Base-by-base conservation (phyloP, 2,329 filamentous ascomycete species). In the Monosporascus sp. region DNA sequence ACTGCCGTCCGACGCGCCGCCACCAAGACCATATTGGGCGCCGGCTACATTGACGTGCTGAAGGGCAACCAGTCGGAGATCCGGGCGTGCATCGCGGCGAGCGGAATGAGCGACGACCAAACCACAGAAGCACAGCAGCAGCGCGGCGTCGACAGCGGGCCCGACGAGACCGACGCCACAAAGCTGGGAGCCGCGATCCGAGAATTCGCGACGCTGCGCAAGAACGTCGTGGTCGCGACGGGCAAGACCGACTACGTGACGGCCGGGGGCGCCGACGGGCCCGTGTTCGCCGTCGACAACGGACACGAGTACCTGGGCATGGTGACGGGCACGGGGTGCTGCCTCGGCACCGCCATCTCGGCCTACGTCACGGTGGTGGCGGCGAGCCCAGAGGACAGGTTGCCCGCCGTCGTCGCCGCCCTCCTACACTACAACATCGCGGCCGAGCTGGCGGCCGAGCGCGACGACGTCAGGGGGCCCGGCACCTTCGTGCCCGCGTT, bases 51-150 rank as follows among this genome's bases (percentile, higher is more conserved):
- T 63, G 84, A 90, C 68, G 77, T 97, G 43, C 92, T 97, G 71
- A 97, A 97, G 68, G 93, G 93, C 48, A 97, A 97, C 71, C 90
- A 95, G 67, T 85, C 87, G 51, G 94, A 97, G 70, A 91, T 97
- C 76, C 87, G 91, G 70, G 96, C 92, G 65, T 87, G 43, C 75
- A 79, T 44, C 57, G 66, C 57, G 45, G 60, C 56, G 41, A 52
- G 54, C 41, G 47, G 61, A 3, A 35, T 35, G 31, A 35, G 52
- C 14, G 56, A 76, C 2, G 22, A 18, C 43, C 14, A 22, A 7
- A 18, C n/a, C 43, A 4, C 41, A 2, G 14, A 20, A 22, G 43
- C 24, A n/a, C 43, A 22, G 22, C 81, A 85, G 58, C 93, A 97
- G 71, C 85, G 87, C 44, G 93, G 93, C 48, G 93, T 97, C 11